Evolutionary conservation across 2,329 filamentous ascomycete species (phyloP).

Genomic region (Monosporascus sp.): DNA sequence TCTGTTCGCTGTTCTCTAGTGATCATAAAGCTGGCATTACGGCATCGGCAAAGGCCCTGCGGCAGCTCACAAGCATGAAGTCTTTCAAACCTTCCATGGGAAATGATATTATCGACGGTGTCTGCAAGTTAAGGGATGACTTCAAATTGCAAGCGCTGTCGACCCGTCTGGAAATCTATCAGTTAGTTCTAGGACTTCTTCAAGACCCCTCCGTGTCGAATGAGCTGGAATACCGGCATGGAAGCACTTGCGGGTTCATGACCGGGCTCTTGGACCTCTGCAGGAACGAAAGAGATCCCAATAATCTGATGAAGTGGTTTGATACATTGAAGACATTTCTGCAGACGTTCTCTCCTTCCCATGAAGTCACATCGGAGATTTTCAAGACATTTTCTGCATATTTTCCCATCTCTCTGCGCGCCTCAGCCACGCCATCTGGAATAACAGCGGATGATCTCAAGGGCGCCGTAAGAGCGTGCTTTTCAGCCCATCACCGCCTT

Average conservation of each 20-base stretch:
- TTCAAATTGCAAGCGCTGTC: slow-evolving; percentile 48
- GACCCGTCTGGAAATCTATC: slow-evolving; percentile 48
- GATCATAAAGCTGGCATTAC: slow-evolving; percentile 56
- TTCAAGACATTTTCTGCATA: slow-evolving; percentile 55
- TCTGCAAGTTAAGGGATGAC: slow-evolving; percentile 50
- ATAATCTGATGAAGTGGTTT: slow-evolving; percentile 54
- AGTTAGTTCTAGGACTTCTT: slow-evolving; percentile 41
- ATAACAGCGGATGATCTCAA: slow-evolving; percentile 55
- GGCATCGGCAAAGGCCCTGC: slow-evolving; percentile 48
- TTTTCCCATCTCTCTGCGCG: slow-evolving; percentile 54
- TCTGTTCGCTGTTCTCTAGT: slow-evolving; percentile 53
- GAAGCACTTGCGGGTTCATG: slow-evolving; percentile 41
- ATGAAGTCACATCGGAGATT: slow-evolving; percentile 42
- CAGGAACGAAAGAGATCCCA: slow-evolving; percentile 50
- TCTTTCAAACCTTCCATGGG: slow-evolving; percentile 45
- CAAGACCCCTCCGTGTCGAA: slow-evolving; percentile 35
- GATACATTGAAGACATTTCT: slow-evolving; percentile 42
- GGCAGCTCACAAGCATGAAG: slow-evolving; percentile 43
- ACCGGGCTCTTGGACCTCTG: slow-evolving; percentile 46
- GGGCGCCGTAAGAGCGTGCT: slow-evolving; percentile 46
- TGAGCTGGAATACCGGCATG: slow-evolving; percentile 40
- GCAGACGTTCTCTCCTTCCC: slow-evolving; percentile 37
- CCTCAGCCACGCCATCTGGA: slow-evolving; percentile 41
- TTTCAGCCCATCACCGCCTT: slow-evolving; percentile 43
- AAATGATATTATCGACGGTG: slow-evolving; percentile 42